phyloP scores from a whole-genome alignment of 192 early-diverging fungal species.

The Coemansia sp. region DNA sequence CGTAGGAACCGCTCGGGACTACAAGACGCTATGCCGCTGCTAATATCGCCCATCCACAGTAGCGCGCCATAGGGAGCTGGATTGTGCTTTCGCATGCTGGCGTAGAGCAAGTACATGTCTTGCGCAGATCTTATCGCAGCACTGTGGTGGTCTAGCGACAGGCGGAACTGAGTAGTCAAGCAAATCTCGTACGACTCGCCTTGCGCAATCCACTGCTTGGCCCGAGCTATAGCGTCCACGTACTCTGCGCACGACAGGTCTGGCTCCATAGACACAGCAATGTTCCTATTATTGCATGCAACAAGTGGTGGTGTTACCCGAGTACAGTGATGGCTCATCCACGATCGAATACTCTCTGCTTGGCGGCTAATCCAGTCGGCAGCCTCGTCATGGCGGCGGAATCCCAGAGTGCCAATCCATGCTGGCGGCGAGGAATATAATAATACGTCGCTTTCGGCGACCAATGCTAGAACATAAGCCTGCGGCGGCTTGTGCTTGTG shows the following conservation, averaged over 20 bases:
- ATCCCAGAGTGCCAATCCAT: constrained; percentile 24
- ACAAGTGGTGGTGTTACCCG: too few species aligned
- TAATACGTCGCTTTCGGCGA: neutral
- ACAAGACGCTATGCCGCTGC: constrained; percentile 58
- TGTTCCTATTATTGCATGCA: too few species aligned
- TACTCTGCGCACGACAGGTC: constrained; percentile 48
- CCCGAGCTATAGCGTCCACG: constrained; percentile 52
- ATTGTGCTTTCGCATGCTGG: constrained; percentile 67
- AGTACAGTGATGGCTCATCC: neutral
- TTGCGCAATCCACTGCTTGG: constrained; percentile 66
- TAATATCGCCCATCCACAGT: constrained; percentile 57
- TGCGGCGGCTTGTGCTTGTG: constrained; percentile 39
- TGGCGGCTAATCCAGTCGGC: constrained; percentile 17
- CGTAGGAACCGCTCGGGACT: constrained; percentile 84
- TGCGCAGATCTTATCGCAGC: neutral
- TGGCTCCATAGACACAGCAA: neutral
- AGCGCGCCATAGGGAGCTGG: constrained; percentile 88
- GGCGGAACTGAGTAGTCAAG: constrained; percentile 81
- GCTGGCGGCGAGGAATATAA: neutral
- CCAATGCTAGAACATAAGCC: constrained; percentile 28
- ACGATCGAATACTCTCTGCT: neutral
- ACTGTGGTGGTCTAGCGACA: neutral
- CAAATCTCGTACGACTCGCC: constrained; percentile 98
- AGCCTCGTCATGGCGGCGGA: constrained; percentile 13
- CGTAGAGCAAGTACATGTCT: constrained; percentile 62